These are phyloP conservation scores for Trametes villosa DNA, from an alignment of 768 basidiomycete species.

Conservation along the genomic window DNA sequence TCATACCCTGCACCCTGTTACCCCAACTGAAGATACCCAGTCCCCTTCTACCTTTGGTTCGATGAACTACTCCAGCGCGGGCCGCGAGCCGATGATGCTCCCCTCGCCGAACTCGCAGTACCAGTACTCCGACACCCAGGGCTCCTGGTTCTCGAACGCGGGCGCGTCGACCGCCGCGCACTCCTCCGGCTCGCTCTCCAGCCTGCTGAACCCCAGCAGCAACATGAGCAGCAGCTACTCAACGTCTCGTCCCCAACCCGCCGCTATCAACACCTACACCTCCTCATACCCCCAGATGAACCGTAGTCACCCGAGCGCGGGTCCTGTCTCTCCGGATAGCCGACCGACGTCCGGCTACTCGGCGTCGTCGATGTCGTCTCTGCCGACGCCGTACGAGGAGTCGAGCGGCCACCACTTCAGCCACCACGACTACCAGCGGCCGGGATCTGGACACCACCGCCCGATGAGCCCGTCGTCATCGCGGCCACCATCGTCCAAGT, in stretches of 20 bases:
- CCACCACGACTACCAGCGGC: slow-evolving; percentile 63
- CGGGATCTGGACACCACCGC: slow-evolving; percentile 70
- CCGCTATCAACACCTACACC: slow-evolving; percentile 31
- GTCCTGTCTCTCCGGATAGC: slow-evolving; percentile 78
- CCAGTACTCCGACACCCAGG: slow-evolving; percentile 62
- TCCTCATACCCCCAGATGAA: slow-evolving; percentile 68
- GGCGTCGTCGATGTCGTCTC: slow-evolving; percentile 78
- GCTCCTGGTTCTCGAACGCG: slow-evolving; percentile 59
- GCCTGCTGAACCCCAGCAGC: slow-evolving; percentile 71
- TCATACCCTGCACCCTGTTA: slow-evolving; percentile 67
- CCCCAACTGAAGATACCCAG: slow-evolving; percentile 72
- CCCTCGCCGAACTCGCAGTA: slow-evolving; percentile 60
- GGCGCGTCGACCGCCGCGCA: slow-evolving; percentile 59
- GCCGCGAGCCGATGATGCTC: slow-evolving; percentile 40
- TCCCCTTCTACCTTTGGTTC: slow-evolving; percentile 47
- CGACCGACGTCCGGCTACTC: slow-evolving; percentile 87
- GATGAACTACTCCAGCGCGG: slow-evolving; percentile 37
- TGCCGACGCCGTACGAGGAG: slow-evolving; percentile 65
- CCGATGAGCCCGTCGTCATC: slow-evolving; percentile 62
- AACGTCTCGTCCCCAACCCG: slow-evolving; percentile 35
- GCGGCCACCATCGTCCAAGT: slow-evolving; percentile 71
- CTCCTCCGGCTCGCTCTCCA: slow-evolving; percentile 70
- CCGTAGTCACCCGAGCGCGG: slow-evolving; percentile 69
- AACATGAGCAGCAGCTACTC: slow-evolving; percentile 70
- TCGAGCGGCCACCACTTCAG: slow-evolving; percentile 46